Evolutionary conservation across 2,329 filamentous ascomycete species (phyloP).

Genomic region (Penicillium sp.): DNA sequence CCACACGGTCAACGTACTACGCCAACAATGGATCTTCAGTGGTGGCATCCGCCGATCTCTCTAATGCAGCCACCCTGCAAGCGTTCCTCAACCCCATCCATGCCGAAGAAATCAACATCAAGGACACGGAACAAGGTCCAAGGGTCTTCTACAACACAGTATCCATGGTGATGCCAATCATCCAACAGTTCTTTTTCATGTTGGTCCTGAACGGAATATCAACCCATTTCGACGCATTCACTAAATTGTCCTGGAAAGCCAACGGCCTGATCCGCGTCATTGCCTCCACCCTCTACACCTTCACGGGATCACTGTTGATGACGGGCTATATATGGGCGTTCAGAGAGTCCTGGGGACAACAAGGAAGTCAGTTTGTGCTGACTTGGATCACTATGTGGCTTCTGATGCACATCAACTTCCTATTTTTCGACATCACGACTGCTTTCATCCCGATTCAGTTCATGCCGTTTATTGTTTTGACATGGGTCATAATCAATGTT

Average conservation of each 20-base stretch:
- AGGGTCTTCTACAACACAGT: slow-evolving; percentile 41
- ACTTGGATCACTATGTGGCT: slow-evolving; percentile 43
- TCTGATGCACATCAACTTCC: slow-evolving; percentile 40
- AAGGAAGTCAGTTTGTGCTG: slow-evolving; percentile 33
- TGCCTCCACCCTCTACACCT: neutral
- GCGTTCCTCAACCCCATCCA: slow-evolving; percentile 1
- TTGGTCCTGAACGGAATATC: slow-evolving; percentile 42
- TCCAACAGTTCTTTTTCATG: slow-evolving; percentile 47
- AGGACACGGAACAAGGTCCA: slow-evolving; percentile 35
- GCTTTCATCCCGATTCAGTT: slow-evolving; percentile 34
- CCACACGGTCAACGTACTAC: neutral
- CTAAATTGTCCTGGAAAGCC: neutral
- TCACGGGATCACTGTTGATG: neutral
- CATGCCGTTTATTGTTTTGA: slow-evolving; percentile 40
- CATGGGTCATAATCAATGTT: slow-evolving; percentile 42
- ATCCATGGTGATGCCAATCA: slow-evolving; percentile 39
- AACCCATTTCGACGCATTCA: slow-evolving; percentile 18
- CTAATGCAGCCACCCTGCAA: neutral
- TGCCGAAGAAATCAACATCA: slow-evolving; percentile 29
- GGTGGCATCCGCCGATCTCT: neutral
- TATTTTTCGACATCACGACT: slow-evolving; percentile 39
- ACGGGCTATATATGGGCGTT: slow-evolving; percentile 3
- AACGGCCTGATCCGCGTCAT: slow-evolving; percentile 1
- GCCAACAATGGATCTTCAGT: neutral
- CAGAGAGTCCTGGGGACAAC: slow-evolving; percentile 3